phyloP scores from a whole-genome alignment of 2,329 filamentous ascomycete species.

The Colletotrichum orchidophilum region DNA sequence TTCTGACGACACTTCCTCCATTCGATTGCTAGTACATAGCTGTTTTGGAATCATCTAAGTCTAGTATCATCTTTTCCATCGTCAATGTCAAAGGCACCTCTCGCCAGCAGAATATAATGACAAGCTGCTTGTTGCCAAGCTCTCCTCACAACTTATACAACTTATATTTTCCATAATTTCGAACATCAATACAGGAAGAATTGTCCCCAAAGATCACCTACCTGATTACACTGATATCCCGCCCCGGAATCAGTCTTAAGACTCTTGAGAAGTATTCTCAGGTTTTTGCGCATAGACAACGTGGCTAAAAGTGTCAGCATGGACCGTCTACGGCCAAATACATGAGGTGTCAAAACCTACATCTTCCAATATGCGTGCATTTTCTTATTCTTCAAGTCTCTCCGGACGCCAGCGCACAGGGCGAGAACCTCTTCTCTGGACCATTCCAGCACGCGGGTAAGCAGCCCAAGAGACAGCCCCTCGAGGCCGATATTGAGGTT shows the following conservation, averaged over 20 bases:
- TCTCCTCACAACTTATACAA: no score
- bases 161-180: no score
- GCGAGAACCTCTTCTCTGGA: conserved; percentile 39
- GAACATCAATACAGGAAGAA: no score
- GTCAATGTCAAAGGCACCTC: no score
- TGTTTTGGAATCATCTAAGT: background rate
- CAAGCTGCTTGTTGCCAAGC: no score
- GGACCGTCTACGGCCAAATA: conserved; percentile 33
- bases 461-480: conserved; percentile 46
- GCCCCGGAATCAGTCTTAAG: no score
- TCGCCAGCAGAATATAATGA: no score
- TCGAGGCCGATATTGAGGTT: conserved; percentile 45
- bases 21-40: background rate
- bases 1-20: background rate
- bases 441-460: conserved; percentile 49
- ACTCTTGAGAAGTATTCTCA: background rate
- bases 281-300: background rate
- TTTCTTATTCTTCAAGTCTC: conserved; percentile 36
- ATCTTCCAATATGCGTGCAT: conserved; percentile 39
- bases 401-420: conserved; percentile 36
- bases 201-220: no score
- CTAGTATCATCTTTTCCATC: no score
- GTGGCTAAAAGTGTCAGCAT: background rate
- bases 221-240: no score
- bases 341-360: conserved; percentile 28